Evolutionary conservation across 768 basidiomycete genomes (phyloP).

Genomic region (Suillus fuscotomentosus): DNA sequence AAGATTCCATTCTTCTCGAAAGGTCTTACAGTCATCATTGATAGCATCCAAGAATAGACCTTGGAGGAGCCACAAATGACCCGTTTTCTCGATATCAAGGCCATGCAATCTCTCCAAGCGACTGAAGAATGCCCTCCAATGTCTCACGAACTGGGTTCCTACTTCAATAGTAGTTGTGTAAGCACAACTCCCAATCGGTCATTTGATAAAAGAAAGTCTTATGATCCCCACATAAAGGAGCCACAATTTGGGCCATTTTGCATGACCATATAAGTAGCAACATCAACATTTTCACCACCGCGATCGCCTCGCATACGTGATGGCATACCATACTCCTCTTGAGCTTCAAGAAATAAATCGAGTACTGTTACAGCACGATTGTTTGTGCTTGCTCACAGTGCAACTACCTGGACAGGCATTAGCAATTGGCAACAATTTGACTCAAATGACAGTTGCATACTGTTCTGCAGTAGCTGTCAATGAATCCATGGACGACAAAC

Average conservation of each 20-base stretch:
- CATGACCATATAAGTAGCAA: constrained; percentile 28
- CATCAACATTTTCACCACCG: constrained; percentile 29
- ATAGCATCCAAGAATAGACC: constrained; percentile 37
- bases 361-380: constrained; percentile 27
- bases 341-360: constrained; percentile 17
- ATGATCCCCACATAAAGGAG: constrained; percentile 30
- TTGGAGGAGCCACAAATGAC: constrained; percentile 46
- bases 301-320: constrained; percentile 26
- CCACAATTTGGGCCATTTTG: constrained; percentile 18
- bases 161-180: constrained; percentile 28
- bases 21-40: constrained; percentile 35
- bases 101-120: constrained; percentile 33
- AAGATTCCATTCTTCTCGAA: constrained; percentile 38
- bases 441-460: constrained; percentile 13
- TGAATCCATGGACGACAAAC: constrained; percentile 24
- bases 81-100: constrained; percentile 28
- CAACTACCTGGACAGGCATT: constrained; percentile 14
- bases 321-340: constrained; percentile 15
- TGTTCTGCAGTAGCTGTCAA: constrained; percentile 28
- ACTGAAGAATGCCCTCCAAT: constrained; percentile 43
- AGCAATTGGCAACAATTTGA: no score
- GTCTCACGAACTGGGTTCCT: constrained; percentile 35
- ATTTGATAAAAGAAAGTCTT: constrained; percentile 3
- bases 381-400: constrained; percentile 20
- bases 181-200: neutral